These are phyloP conservation scores for Spatholobus suberectus DNA, from an alignment of 306 rosid genomes.

Conservation along the genomic window DNA sequence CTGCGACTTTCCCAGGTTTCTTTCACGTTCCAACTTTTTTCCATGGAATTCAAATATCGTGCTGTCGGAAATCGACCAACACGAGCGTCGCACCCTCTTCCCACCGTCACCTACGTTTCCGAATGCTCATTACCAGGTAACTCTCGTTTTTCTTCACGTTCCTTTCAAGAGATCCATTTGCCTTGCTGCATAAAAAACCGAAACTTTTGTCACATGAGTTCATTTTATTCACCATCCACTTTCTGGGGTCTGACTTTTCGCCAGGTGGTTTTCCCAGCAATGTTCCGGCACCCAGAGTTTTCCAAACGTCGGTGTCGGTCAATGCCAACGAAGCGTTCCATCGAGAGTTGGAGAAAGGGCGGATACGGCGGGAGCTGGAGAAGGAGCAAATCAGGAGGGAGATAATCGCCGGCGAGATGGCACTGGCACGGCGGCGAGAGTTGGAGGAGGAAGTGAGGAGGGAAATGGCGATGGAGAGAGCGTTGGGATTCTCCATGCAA, in stretches of 20 bases:
- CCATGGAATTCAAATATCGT: constrained; percentile 62
- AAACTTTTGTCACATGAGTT: background rate
- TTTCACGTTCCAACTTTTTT: background rate
- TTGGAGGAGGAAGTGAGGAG: constrained; percentile 64
- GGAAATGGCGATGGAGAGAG: constrained; percentile 56
- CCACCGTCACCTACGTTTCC: constrained; percentile 10
- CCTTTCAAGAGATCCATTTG: background rate
- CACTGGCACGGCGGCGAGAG: constrained; percentile 47
- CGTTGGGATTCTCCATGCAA: constrained; percentile 28
- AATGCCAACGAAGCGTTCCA: constrained; percentile 27
- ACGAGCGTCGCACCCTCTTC: background rate
- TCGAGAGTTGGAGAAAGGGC: no score
- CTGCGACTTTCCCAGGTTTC: no score
- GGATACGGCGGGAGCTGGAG: no score
- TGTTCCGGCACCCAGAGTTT: background rate
- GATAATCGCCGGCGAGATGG: constrained; percentile 44
- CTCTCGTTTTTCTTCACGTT: no score
- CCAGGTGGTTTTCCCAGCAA: background rate
- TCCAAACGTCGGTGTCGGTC: background rate
- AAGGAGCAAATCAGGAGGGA: constrained; percentile 55
- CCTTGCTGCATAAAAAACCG: background rate
- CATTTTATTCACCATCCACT: background rate
- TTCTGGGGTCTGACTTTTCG: background rate
- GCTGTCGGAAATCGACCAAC: constrained; percentile 26
- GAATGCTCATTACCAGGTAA: constrained; percentile 23